Conservation (phyloP, 306 rosid species). For the Quercus ilex region DNA sequence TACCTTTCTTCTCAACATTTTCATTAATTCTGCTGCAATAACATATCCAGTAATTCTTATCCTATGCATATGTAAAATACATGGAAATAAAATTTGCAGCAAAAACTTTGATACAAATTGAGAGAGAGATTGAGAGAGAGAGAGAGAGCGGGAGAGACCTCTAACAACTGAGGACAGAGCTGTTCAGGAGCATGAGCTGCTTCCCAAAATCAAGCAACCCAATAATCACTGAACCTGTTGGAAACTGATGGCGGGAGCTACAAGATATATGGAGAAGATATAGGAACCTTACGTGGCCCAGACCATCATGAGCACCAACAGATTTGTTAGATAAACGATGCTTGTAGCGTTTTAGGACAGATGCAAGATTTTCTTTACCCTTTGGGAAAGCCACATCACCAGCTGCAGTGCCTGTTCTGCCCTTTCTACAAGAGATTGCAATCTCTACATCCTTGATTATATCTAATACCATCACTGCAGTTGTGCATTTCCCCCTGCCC, state of each 20-base stretch:
- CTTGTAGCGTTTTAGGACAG: constrained; percentile 94
- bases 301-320: constrained; percentile 41
- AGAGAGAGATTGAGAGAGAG: background rate
- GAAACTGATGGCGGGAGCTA: constrained; percentile 22
- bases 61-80: constrained; percentile 56
- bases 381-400: constrained; percentile 97
- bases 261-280: constrained; percentile 43
- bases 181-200: constrained; percentile 35
- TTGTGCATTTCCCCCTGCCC: constrained; percentile 79
- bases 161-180: constrained; percentile 13
- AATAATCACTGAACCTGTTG: background rate
- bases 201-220: constrained; percentile 39
- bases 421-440: constrained; percentile 74
- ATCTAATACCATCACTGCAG: constrained; percentile 54
- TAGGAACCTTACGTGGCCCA: constrained; percentile 45
- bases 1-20: constrained; percentile 20
- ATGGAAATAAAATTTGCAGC: constrained; percentile 47
- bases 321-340: constrained; percentile 70
- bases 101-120: constrained; percentile 39
- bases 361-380: constrained; percentile 83
- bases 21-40: constrained; percentile 48
- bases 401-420: constrained; percentile 91
- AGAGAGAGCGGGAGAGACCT: background rate
- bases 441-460: constrained; percentile 81
- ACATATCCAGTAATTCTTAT: constrained; percentile 42